Percentiles rank a stretch among this genome's conserved stretches.
Evolutionary conservation across 129 eudicot genomes (phyloP).

Genomic region (Scalesia atractyloides): DNA sequence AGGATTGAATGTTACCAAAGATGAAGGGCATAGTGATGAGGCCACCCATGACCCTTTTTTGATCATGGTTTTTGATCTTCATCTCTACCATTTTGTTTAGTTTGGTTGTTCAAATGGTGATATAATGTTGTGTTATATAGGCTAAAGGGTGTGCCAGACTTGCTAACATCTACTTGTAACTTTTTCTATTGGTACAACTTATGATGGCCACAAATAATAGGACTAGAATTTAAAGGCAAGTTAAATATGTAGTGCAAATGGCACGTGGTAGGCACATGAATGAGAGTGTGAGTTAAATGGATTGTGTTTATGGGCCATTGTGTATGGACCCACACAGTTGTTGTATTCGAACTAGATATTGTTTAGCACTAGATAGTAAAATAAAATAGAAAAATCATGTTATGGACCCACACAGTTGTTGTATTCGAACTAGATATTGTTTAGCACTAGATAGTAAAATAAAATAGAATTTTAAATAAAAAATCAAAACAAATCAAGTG

Average conservation of each 20-base stretch:
- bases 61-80: conserved; percentile 28
- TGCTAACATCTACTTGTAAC: conserved; percentile 22
- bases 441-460: not conserved
- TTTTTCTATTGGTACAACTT: conserved; percentile 18
- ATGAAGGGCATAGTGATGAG: conserved; percentile 96
- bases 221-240: conserved; percentile 8
- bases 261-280: conserved; percentile 9
- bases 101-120: conserved; percentile 21
- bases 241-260: not conserved
- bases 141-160: conserved; percentile 31
- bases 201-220: conserved; percentile 20
- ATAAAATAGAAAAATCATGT: not conserved
- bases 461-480: not conserved
- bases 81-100: conserved; percentile 40
- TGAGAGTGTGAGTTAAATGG: not conserved
- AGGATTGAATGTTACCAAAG: conserved; percentile 51
- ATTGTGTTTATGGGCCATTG: not conserved
- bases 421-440: too few relatives aligned
- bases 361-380: not conserved
- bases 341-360: too few relatives aligned
- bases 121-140: conserved; percentile 39
- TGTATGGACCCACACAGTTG: too few relatives aligned
- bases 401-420: too few relatives aligned
- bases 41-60: conserved; percentile 67
- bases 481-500: not conserved